These are phyloP conservation scores for Sporormia fimetaria DNA, from an alignment of 495 filamentous ascomycete genomes.

Conservation along the genomic window DNA sequence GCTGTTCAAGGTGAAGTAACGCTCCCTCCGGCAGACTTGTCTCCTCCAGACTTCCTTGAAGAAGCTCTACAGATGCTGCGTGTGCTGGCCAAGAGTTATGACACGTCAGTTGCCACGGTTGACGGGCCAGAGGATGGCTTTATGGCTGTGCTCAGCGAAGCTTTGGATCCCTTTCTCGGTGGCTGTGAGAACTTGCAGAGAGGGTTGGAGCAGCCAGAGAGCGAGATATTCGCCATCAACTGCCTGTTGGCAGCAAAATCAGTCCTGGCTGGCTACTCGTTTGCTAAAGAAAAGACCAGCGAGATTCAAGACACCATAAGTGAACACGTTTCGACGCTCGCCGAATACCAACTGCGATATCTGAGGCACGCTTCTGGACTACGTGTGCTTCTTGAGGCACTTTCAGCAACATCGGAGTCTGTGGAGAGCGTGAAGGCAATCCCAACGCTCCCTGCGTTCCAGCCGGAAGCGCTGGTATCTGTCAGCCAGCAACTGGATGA, in stretches of 20 bases:
- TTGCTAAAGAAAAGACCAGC: constrained; percentile 38
- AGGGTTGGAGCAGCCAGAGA: constrained; percentile 43
- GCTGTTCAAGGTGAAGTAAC: constrained; percentile 57
- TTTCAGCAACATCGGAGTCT: constrained; percentile 40
- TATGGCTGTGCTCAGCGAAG: constrained; percentile 63
- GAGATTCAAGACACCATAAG: constrained; percentile 39
- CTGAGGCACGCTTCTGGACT: constrained; percentile 67
- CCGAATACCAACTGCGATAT: constrained; percentile 51
- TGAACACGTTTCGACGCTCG: constrained; percentile 36
- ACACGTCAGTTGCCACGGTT: constrained; percentile 57
- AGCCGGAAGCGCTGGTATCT: constrained; percentile 48
- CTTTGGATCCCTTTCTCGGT: constrained; percentile 76
- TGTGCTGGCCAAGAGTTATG: constrained; percentile 69
- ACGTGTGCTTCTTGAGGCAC: constrained; percentile 51
- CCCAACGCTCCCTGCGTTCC: constrained; percentile 47
- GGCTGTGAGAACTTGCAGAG: constrained; percentile 59
- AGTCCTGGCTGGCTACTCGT: constrained; percentile 44
- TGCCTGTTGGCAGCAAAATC: constrained; percentile 51
- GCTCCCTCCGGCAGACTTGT: constrained; percentile 56
- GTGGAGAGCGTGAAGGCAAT: constrained; percentile 40
- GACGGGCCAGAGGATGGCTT: constrained; percentile 50
- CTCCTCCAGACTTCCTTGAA: constrained; percentile 70
- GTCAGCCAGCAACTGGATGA: constrained; percentile 74
- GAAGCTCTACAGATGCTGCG: constrained; percentile 67
- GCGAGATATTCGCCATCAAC: constrained; percentile 73